Base-by-base conservation (phyloP, 495 filamentous ascomycete species). In the Hyaloscypha hepaticicola region DNA sequence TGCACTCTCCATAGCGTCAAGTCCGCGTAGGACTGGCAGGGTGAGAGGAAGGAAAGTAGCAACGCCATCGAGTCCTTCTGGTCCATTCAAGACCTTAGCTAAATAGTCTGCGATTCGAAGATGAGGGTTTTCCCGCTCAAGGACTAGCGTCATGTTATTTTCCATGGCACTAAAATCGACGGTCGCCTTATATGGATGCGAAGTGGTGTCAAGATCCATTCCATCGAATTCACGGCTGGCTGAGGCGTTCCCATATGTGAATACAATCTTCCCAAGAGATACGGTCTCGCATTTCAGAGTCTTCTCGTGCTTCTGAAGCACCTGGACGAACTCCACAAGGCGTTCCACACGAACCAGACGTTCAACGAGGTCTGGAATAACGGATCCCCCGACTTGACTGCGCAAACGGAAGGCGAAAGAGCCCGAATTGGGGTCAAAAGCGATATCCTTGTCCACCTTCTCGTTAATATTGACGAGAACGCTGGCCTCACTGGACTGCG, bases 61-160 rank as follows among this genome's bases (percentile, higher is more conserved):
- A 31, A 89, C 82, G 8, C 73, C 71, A 61, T 83, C 76, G 28
- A 93, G 76, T 12, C 85, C 83, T n/a, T 80, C 67, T 5, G 77
- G 77, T 9, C 29, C 45, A 72, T 93, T 93, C 57, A 95, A 75
- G 41, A 84, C 77, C 21, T 77, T 77, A 7, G 81, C 82, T 14
- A 97, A 78, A 29, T 83, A 76, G 59, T 89, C 85, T 38, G 84
- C 77, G 22, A 93, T 86, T 19, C 89, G 85, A 51, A 88, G 79
- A 72, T 96, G 93, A 0, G 93, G 93, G 66, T 92, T 96, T 16
- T 79, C 78, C 24, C 71, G 70, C 24, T 88, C 83, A 25, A 98
- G 78, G 14, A 70, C 63, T 12, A 92, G 66, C n/a, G 76, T 66
- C 70, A 85, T 79, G 5, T 67, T 55, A 31, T 66, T 70, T 31